Evolutionary conservation across 2,329 filamentous ascomycete genomes (phyloP), one percentile per base, ranked within the genome.

Genomic region (Cordyceps pruinosa): DNA sequence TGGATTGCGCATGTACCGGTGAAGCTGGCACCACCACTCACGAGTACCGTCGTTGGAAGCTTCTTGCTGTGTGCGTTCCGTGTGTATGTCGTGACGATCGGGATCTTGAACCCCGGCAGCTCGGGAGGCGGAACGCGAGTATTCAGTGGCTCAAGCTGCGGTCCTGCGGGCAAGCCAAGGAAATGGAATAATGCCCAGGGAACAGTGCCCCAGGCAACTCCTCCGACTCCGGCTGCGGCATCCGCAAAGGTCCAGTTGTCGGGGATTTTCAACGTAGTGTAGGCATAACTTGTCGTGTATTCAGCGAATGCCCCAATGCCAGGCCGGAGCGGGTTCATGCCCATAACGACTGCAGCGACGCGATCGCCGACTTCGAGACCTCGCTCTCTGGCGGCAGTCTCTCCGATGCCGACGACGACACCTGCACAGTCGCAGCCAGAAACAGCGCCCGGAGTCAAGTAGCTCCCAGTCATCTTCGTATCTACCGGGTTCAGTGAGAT

Each of bases 1-100:
- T 68, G 66, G 19, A 66, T 61, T 2, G 62, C 63, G 30, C 61
- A 25, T 2, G 62, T 66, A 0, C 65, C 65, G 8, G 54, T 59
- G 1, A 60, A 56, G 15, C 60, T 61, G 17, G 34, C 45, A 25
- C 62, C 65, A 1, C 66, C 65, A 32, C 58, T 60, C n/a, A 68
- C 62, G 3, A 67, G 57, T 2, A 66, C 60, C n/a, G n/a, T n/a
- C n/a, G n/a, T n/a, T n/a, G n/a, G n/a, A n/a, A n/a, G n/a, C n/a
- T n/a, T n/a, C n/a, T n/a, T n/a, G n/a, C n/a, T n/a, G n/a, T n/a
- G n/a, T n/a, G n/a, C n/a, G n/a, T n/a, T n/a, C n/a, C n/a, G n/a
- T n/a, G n/a, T n/a, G n/a, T n/a, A n/a, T n/a, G n/a, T n/a, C n/a
- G n/a, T n/a, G 6, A 49, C 41, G 8, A 53, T 51, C 51, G 41